Base-by-base conservation (phyloP, 306 rosid genomes). In the Quillaja saponaria region DNA sequence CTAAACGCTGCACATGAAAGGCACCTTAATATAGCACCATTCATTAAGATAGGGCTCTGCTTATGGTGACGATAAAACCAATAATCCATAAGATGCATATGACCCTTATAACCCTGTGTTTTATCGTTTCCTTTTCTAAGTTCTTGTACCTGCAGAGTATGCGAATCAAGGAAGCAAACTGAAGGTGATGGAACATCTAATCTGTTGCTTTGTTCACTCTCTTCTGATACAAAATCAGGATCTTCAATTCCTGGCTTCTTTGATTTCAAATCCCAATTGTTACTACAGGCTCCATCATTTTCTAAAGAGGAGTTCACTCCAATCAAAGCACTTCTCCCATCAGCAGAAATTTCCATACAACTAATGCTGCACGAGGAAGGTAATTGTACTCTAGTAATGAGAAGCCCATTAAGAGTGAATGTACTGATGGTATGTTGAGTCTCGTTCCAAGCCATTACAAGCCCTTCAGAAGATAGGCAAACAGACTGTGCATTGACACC, bases 281-380 rank as follows among this genome's bases (percentile, higher is more conserved):
- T 72, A 25, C 41, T 63, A 53, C 1, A 12, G 55, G 76, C 56
- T 55, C 49, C 61, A 60, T 75, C 80, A 70, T 70, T 70, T 68
- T 78, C 84, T 37, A 8, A 63, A 48, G 75, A 50, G 3, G 74
- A 69, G 64, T 78, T 89, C 38, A 92, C 61, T 58, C 96, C 99
- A 67, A 92, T 74, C 51, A 92, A 75, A 71, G 96, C 99, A 75
- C 66, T 84, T 76, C 76, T 78, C 69, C 99, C 96, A 61, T 89
- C 95, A 44, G 72, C 49, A 68, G 99, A 89, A 68, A 89, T 71
- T 80, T 92, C 96, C 84, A 92, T 89, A 82, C 99, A 92, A 61
- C 87, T 78, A 56, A 92, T 58, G 74, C 72, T 81, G 64, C 81
- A 63, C 63, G 81, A 77, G 72, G 78, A 72, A 46, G 90, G 76